Evolutionary conservation across 164 flowering plant species (phyloP).

Genomic region (Piper longum): DNA sequence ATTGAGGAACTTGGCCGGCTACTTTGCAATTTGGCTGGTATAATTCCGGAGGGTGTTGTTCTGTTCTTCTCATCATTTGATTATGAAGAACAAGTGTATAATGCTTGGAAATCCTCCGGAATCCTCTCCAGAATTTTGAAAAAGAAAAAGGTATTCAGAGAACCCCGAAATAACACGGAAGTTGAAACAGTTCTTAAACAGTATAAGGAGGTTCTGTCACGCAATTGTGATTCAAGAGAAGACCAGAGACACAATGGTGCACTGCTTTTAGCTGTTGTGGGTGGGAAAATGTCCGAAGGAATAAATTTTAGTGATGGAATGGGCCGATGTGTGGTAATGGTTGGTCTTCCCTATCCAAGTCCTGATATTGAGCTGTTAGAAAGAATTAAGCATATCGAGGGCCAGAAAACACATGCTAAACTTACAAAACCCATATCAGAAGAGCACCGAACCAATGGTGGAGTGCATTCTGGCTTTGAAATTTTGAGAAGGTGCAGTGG

Average conservation of each 20-base stretch:
- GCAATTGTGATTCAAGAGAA: constrained; percentile 16
- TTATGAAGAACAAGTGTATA: constrained; percentile 63
- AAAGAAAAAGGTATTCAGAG: constrained; percentile 74
- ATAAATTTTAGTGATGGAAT: constrained; percentile 97
- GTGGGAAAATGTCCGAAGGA: constrained; percentile 96
- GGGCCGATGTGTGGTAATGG: constrained; percentile 95
- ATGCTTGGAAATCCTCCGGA: constrained; percentile 68
- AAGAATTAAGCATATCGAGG: constrained; percentile 82
- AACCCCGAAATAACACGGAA: constrained; percentile 27
- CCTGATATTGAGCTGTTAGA: constrained; percentile 82
- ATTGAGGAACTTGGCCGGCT: constrained; percentile 85
- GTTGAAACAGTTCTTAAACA: constrained; percentile 61
- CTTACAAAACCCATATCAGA: constrained; percentile 6
- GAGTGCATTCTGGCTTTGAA: constrained; percentile 44
- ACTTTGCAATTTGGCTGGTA: constrained; percentile 62
- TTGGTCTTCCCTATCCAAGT: constrained; percentile 92
- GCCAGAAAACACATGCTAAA: constrained; percentile 25
- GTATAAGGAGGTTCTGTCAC: constrained; percentile 50
- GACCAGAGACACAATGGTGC: constrained; percentile 45
- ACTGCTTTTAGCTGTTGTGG: constrained; percentile 80
- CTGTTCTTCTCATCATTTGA: constrained; percentile 96
- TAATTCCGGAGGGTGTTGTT: constrained; percentile 86
- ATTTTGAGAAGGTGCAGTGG: constrained; percentile 65
- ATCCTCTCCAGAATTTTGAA: constrained; percentile 66
- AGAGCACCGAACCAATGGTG: constrained; percentile 21